Base-by-base conservation (phyloP, 352 stramenopile species). In the Phytophthora pluvialis region DNA sequence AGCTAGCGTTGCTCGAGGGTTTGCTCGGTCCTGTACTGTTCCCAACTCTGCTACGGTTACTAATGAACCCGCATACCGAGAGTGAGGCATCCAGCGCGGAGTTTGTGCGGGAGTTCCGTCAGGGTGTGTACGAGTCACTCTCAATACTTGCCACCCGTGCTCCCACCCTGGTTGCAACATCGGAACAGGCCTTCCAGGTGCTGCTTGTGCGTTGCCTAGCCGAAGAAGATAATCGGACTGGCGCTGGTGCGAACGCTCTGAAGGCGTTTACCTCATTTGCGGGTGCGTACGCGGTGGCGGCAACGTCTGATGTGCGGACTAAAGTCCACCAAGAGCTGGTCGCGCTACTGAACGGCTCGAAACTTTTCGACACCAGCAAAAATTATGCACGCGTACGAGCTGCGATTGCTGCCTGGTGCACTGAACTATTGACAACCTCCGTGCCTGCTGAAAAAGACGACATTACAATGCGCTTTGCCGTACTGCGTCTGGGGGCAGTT, bases 101-200 rank as follows among this genome's bases (percentile, higher is more conserved):
- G 18, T 89, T 87, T 57, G 75, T 69, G 52, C 57, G 71, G 8
- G 72, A 89, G 35, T 90, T 89, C 47, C 77, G 75, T 1, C 80
- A 90, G 32, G 81, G 78, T 15, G 71, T 92, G 0, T 94, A 94
- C 56, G 75, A 89, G 31, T 65, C 67, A 26, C 43, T 94, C 7
- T 70, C 75, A 3, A 53, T 89, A 16, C 54, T 94, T 40, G 75
- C 70, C 12, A 59, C 43, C 4, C 60, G 86, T 38, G 59, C 62
- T 15, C 81, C 86, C 0, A 21, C 46, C 3, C 52, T 89, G 7
- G 73, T 92, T 10, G 76, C 72, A 25, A 54, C 64, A 16, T 87
- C 82, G 2, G 78, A 88, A 25, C 77, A 93, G 49, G 67, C 80
- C 6, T 94, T 94, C 29, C 83, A 94, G 63, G 74, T 89, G n/a